Evolutionary conservation across 441 rosid genomes (phyloP).

Genomic region (Theobroma grandiflorum): DNA sequence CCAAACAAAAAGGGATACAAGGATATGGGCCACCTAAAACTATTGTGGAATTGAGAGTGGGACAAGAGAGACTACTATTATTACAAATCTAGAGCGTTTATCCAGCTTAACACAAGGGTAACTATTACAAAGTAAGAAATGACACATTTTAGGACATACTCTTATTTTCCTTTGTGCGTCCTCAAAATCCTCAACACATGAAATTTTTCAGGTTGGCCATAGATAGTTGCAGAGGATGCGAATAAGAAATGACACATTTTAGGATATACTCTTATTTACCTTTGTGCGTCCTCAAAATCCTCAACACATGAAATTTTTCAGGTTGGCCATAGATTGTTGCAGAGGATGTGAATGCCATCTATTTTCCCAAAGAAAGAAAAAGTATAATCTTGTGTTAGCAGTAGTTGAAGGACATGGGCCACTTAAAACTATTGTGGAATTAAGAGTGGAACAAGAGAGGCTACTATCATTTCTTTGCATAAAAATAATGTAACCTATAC

Average conservation of each 20-base stretch:
- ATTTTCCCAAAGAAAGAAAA: conserved; percentile 11
- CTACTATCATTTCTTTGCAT: background rate
- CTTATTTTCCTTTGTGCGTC: conserved; percentile 65
- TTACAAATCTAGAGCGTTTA: conserved; percentile 2
- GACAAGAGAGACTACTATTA: background rate
- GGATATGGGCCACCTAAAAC: background rate
- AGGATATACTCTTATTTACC: conserved; percentile 39
- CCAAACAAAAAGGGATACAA: background rate
- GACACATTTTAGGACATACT: background rate
- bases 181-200: conserved; percentile 68
- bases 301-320: conserved; percentile 66
- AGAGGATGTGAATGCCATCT: conserved; percentile 83
- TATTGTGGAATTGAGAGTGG: background rate
- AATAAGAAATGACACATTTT: no score
- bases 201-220: conserved; percentile 75
- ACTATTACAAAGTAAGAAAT: background rate
- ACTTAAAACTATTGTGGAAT: background rate
- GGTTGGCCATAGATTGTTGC: conserved; percentile 86
- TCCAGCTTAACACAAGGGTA: background rate
- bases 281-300: conserved; percentile 69
- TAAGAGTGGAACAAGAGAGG: background rate
- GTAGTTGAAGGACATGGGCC: background rate
- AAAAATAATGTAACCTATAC: background rate
- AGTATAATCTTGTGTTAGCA: conserved; percentile 1
- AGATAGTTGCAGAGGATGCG: conserved; percentile 82